These are phyloP conservation scores for Boletus rubropictus DNA, from an alignment of 768 basidiomycete species.

Conservation along the genomic window DNA sequence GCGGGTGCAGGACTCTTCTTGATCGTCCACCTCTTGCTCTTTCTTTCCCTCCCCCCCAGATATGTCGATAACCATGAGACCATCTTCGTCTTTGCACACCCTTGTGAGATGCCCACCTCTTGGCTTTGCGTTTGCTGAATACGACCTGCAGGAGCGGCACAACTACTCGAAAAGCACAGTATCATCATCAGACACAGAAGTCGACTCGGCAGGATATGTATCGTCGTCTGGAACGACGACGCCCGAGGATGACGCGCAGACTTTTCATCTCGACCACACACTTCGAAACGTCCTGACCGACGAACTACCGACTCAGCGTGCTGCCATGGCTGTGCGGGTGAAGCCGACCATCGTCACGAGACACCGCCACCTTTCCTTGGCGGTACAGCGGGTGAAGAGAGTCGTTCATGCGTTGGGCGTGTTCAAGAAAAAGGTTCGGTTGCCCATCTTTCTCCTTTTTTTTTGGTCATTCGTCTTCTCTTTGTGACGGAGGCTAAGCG, in stretches of 20 bases:
- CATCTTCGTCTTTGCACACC: conserved; percentile 12
- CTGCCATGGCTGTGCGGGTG: neutral
- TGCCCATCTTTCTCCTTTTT: neutral
- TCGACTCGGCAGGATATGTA: conserved; percentile 15
- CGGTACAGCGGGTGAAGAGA: conserved; percentile 23
- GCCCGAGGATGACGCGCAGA: conserved; percentile 26
- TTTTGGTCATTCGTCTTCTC: too few species aligned
- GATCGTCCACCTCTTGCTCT: neutral
- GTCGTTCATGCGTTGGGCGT: conserved; percentile 13
- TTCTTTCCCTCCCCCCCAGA: neutral
- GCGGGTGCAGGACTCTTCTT: neutral
- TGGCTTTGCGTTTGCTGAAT: neutral
- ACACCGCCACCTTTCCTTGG: conserved; percentile 10
- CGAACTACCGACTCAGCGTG: conserved; percentile 1
- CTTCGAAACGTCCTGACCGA: conserved; percentile 3
- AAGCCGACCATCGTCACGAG: conserved; percentile 10
- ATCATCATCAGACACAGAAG: conserved; percentile 22
- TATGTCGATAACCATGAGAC: conserved; percentile 8
- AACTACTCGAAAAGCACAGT: neutral
- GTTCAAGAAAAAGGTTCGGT: conserved; percentile 25
- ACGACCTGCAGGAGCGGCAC: neutral
- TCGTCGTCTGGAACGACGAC: conserved; percentile 31
- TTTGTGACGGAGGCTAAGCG: neutral
- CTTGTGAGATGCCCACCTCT: neutral
- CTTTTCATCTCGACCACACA: conserved; percentile 18